Evolutionary conservation across 148 eudicot species (phyloP).

Genomic region (Chenopodium berlandieri): DNA sequence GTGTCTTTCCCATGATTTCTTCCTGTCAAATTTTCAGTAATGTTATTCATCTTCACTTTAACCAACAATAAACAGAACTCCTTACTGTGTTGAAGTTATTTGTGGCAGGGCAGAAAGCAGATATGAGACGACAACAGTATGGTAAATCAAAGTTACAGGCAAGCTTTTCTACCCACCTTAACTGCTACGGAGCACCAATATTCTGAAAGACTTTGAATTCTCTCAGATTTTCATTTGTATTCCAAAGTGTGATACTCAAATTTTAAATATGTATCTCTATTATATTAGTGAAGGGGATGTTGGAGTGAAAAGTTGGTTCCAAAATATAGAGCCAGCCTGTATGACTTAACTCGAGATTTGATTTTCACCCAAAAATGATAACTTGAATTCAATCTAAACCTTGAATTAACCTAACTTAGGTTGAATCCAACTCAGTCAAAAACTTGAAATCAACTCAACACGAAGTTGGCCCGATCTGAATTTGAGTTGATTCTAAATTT

Average conservation of each 20-base stretch:
- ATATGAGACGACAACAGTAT: constrained; percentile 29
- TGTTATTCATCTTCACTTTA: background rate
- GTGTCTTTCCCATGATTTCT: background rate
- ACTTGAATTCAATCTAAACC: too few species aligned
- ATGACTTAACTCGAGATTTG: too few species aligned
- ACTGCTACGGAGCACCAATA: background rate
- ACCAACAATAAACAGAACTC: background rate
- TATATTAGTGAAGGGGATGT: too few species aligned
- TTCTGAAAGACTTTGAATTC: background rate
- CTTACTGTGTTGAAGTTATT: constrained; percentile 4
- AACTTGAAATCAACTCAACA: too few species aligned
- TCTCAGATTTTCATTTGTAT: background rate
- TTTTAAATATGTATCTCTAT: too few species aligned
- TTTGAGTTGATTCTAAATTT: too few species aligned
- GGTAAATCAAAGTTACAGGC: constrained; percentile 12
- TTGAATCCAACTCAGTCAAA: too few species aligned
- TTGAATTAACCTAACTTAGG: too few species aligned
- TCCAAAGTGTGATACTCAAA: background rate
- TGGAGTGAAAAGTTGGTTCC: too few species aligned
- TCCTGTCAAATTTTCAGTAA: background rate
- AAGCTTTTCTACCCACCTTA: background rate
- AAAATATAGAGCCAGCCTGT: too few species aligned
- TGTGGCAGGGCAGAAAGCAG: constrained; percentile 54
- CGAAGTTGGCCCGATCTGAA: too few species aligned
- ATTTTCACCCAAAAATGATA: too few species aligned